Percentiles rank a stretch among this genome's conserved stretches.
Evolutionary conservation across 306 rosid species (phyloP).

Genomic region (Trifolium repens): DNA sequence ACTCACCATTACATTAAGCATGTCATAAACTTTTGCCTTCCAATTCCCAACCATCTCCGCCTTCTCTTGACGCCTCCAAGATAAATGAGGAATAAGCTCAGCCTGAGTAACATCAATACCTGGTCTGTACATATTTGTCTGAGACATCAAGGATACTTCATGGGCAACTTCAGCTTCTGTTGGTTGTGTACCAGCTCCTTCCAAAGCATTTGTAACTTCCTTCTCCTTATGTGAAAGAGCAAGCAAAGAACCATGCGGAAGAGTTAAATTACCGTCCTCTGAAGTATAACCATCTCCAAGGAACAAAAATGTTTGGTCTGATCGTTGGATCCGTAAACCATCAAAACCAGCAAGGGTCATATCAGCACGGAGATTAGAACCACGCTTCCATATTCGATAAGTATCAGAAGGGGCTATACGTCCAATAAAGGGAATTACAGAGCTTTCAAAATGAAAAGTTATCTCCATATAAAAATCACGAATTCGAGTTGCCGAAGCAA

Average conservation of each 20-base stretch:
- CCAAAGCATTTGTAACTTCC: conserved; percentile 96
- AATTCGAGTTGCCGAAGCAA: conserved; percentile 87
- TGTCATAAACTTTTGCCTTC: conserved; percentile 96
- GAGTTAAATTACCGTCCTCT: conserved; percentile 71
- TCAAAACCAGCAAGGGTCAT: conserved; percentile 99
- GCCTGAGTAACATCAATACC: conserved; percentile 99
- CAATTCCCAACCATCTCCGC: conserved; percentile 96
- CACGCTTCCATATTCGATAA: conserved; percentile 98
- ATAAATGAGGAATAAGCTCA: conserved; percentile 89
- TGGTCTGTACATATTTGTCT: conserved; percentile 95
- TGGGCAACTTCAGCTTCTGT: conserved; percentile 95
- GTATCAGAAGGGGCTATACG: conserved; percentile 98
- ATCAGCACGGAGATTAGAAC: conserved; percentile 98
- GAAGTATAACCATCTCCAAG: conserved; percentile 93
- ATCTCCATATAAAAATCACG: conserved; percentile 99
- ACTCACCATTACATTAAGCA: conserved; percentile 98
- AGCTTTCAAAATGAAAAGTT: conserved; percentile 96
- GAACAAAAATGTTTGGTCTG: conserved; percentile 96
- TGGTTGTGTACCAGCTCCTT: conserved; percentile 96
- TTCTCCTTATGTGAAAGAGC: conserved; percentile 95
- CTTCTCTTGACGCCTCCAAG: conserved; percentile 99
- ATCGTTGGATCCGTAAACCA: conserved; percentile 92
- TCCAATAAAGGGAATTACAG: conserved; percentile 95
- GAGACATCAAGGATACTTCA: conserved; percentile 95
- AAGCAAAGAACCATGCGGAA: conserved; percentile 88